These are phyloP conservation scores for Diplodia seriata DNA, from an alignment of 2,329 filamentous ascomycete species.

Conservation along the genomic window DNA sequence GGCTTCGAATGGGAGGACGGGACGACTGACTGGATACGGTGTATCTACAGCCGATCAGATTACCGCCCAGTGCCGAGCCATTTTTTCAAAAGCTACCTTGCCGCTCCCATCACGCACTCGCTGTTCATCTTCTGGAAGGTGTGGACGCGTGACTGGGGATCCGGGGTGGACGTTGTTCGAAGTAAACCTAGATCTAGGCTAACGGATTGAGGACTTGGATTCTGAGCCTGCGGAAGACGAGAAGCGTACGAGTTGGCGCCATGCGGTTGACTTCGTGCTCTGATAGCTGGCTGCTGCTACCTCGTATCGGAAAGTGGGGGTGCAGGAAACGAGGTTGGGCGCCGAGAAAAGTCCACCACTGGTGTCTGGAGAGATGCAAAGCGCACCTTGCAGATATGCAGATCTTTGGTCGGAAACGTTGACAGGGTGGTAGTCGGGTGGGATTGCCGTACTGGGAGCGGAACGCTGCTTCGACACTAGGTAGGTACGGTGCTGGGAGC, in stretches of 20 bases:
- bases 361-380: not conserved
- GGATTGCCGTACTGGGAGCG: not conserved
- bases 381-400: not conserved
- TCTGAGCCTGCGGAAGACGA: not conserved
- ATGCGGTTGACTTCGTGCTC: not conserved
- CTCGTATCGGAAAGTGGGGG: slow-evolving; percentile 1
- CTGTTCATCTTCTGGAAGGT: slow-evolving; percentile 45
- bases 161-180: slow-evolving; percentile 38
- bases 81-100: slow-evolving; percentile 76
- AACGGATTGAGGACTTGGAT: slow-evolving; percentile 40
- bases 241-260: not conserved
- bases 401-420: not conserved
- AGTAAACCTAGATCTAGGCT: slow-evolving; percentile 44
- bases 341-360: not conserved
- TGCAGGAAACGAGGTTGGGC: not conserved
- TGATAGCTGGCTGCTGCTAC: not conserved
- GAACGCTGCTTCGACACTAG: not conserved
- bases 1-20: no score
- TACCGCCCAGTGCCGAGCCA: slow-evolving; percentile 58
- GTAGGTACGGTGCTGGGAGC: not conserved
- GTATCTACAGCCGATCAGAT: slow-evolving; percentile 52
- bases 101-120: slow-evolving; percentile 61
- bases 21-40: slow-evolving; percentile 46
- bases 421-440: not conserved
- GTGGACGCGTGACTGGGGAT: slow-evolving; percentile 29